Evolutionary conservation across 768 basidiomycete species (phyloP).

Genomic region (Suillus tomentosus): DNA sequence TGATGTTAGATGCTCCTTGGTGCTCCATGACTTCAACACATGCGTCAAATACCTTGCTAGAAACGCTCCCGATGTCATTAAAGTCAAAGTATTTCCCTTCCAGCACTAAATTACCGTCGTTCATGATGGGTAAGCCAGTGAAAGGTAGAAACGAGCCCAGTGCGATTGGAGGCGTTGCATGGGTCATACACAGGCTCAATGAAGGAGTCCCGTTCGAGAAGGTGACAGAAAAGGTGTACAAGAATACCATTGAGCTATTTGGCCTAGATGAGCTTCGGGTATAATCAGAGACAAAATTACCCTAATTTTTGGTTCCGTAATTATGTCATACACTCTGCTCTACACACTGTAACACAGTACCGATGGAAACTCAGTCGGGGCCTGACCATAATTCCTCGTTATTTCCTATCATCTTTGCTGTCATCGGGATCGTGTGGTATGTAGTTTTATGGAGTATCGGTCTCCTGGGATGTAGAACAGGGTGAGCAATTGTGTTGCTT

Average conservation of each 20-base stretch:
- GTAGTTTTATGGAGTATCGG: constrained; percentile 62
- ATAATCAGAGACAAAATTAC: background rate
- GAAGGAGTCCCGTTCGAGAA: constrained; percentile 52
- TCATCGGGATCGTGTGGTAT: constrained; percentile 63
- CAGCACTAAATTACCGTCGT: constrained; percentile 57
- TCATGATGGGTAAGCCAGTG: constrained; percentile 57
- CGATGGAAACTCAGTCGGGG: background rate
- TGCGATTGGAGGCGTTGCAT: constrained; percentile 68
- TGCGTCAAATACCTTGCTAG: constrained; percentile 54
- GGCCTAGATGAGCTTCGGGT: constrained; percentile 41
- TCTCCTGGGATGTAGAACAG: constrained; percentile 65
- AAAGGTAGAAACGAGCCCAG: constrained; percentile 81
- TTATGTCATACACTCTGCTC: background rate
- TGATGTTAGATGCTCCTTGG: constrained; percentile 63
- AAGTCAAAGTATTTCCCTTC: constrained; percentile 53
- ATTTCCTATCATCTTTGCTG: constrained; percentile 24
- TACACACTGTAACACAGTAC: background rate
- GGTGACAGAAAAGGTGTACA: constrained; percentile 58
- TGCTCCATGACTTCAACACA: constrained; percentile 70
- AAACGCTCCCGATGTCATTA: constrained; percentile 47
- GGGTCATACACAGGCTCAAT: constrained; percentile 58
- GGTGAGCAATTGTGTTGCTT: constrained; percentile 49
- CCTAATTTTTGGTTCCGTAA: background rate
- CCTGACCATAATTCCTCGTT: background rate
- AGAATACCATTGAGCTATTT: constrained; percentile 66